Evolutionary conservation across 371 early-diverging fungal species (phyloP).

Genomic region (Smittium culicis): DNA sequence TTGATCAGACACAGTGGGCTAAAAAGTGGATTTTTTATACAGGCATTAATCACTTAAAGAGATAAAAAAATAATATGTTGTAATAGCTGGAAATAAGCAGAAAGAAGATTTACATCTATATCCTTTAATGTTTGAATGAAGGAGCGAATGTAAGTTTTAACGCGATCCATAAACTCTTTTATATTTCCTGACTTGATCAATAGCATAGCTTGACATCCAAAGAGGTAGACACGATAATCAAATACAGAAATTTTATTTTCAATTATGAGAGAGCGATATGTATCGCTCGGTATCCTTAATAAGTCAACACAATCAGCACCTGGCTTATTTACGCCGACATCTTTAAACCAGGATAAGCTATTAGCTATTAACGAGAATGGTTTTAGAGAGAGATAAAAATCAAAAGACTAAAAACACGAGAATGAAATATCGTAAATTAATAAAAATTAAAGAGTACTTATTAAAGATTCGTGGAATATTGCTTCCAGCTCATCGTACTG

Average conservation of each 20-base stretch:
- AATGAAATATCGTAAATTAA: no score
- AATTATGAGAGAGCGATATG: constrained; percentile 72
- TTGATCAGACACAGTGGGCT: constrained; percentile 7
- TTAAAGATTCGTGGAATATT: constrained; percentile 71
- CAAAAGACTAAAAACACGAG: no score
- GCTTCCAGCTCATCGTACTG: constrained; percentile 94
- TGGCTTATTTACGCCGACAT: constrained; percentile 67
- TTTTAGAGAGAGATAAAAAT: neutral
- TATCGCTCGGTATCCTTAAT: constrained; percentile 55
- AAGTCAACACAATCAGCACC: constrained; percentile 80
- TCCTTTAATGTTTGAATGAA: constrained; percentile 20
- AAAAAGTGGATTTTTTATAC: no score
- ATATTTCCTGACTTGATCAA: constrained; percentile 46
- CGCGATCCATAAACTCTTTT: constrained; percentile 23
- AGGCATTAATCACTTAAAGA: no score
- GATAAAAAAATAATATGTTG: neutral
- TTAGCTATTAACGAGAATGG: neutral
- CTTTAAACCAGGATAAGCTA: constrained; percentile 70
- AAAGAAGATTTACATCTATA: constrained; percentile 20
- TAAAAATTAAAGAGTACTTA: constrained; percentile 37
- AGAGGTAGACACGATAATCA: constrained; percentile 86
- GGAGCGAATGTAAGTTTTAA: constrained; percentile 19
- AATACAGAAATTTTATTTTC: constrained; percentile 84
- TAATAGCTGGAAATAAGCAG: constrained; percentile 2
- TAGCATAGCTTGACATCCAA: constrained; percentile 71